A percentile compares a stretch with the other conserved stretches of the same genome.
These are phyloP conservation scores for Acer campestre DNA, from an alignment of 345 rosid species.

Conservation along the genomic window DNA sequence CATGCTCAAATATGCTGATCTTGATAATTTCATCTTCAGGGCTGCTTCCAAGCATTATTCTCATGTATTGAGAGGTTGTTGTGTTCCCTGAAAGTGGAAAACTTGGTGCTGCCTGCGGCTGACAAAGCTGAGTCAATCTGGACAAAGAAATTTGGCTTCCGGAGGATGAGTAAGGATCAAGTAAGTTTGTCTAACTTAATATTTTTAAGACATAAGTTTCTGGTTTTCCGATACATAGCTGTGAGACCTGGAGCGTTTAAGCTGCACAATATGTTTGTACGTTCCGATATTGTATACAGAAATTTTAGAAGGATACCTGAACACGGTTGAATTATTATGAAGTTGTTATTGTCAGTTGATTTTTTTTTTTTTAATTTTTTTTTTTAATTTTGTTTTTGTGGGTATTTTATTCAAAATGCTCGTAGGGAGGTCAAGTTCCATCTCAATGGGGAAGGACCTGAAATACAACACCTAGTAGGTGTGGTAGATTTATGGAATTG, in stretches of 20 bases:
- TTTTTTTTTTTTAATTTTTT: neutral
- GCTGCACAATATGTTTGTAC: neutral
- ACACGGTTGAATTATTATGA: neutral
- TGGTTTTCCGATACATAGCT: neutral
- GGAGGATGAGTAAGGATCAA: conserved; percentile 67
- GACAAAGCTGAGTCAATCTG: conserved; percentile 95
- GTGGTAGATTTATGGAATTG: neutral
- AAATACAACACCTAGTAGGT: neutral
- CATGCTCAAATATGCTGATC: neutral
- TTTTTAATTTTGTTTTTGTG: neutral
- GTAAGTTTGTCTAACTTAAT: conserved; percentile 42
- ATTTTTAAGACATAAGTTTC: neutral
- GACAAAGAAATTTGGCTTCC: conserved; percentile 87
- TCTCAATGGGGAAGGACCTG: neutral
- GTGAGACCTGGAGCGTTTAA: neutral
- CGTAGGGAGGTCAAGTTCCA: neutral
- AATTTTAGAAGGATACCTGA: neutral
- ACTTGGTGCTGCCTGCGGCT: conserved; percentile 95
- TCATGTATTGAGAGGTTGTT: conserved; percentile 81
- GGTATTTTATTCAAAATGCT: neutral
- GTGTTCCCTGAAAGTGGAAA: conserved; percentile 70
- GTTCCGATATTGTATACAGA: neutral
- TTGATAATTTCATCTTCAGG: conserved; percentile 45
- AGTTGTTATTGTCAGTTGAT: neutral
- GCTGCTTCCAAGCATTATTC: conserved; percentile 88